Base-by-base conservation (phyloP, 257 asterid species). In the Przewalskia tangutica region DNA sequence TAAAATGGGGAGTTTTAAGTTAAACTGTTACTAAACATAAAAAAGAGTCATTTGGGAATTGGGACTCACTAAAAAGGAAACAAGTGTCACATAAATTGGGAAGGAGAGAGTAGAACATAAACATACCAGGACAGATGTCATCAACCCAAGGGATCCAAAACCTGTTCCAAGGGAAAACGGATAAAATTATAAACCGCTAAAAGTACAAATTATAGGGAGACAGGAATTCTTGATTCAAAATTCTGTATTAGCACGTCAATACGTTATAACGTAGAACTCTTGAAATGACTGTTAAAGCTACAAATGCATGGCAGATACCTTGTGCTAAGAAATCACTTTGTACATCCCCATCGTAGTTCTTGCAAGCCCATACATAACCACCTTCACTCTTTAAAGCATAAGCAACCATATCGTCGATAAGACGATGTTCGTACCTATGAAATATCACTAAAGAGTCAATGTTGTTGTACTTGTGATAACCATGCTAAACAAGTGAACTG, bases 311-410 rank as follows among this genome's bases (percentile, higher is more conserved):
- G 27, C 8, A 12, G 13, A 59, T 86, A 93, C 99, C 99, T 92
- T 96, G 99, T 59, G 99, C 99, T 55, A 96, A 86, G 91, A 96
- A 94, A 90, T 96, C 99, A 90, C 99, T 96, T 89, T 96, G 98
- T 58, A 96, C 99, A 84, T 96, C 98, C 60, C 99, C 99, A 83
- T 96, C 99, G 64, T 96, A 96, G 91, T 96, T 96, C 91, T 94
- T 96, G 89, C 99, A 96, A 79, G 99, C 99, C 99, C 99, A 96
- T 23, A 96, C 98, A 63, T 96, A 96, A 80, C 91, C 98, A 82
- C 99, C 99, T 65, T 96, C 99, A 54, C 98, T 96, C 96, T 96
- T 96, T 8, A 96, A 88, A 83, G 99, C 98, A 85, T 94, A 94
- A 50, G 98, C 99, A 89, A 96, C 99, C 99, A 96, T 96, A 86